Evolutionary conservation across 2,329 filamentous ascomycete genomes (phyloP).

Genomic region (Lachnellula suecica): DNA sequence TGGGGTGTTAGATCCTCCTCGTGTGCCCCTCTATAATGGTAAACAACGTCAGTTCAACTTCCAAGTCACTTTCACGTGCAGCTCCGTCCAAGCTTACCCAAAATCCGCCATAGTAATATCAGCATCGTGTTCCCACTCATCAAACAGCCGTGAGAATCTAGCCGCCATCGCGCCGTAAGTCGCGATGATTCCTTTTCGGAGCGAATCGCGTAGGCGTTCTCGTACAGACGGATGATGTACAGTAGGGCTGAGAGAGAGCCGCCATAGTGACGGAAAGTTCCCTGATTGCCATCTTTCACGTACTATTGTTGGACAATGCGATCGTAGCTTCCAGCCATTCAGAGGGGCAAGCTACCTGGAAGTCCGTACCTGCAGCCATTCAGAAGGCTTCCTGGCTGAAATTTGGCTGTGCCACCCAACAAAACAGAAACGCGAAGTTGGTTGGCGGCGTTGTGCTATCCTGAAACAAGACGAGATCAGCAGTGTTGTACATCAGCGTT

Average conservation of each 20-base stretch:
- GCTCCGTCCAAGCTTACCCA: slow-evolving; percentile 4
- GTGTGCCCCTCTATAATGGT: too few relatives aligned
- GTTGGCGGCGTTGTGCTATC: background rate
- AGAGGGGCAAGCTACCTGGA: background rate
- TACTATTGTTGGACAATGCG: background rate
- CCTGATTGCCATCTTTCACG: too few relatives aligned
- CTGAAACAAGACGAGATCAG: background rate
- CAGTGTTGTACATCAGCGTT: background rate
- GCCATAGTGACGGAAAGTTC: too few relatives aligned
- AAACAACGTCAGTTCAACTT: background rate
- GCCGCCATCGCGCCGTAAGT: slow-evolving; percentile 2
- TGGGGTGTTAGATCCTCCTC: background rate
- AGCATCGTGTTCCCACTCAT: slow-evolving; percentile 12
- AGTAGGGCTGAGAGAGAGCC: too few relatives aligned
- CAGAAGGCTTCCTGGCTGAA: too few relatives aligned
- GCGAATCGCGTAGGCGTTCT: background rate
- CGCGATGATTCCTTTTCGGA: background rate
- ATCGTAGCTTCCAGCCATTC: background rate
- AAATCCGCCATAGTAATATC: slow-evolving; percentile 15
- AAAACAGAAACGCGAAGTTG: background rate
- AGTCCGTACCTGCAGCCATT: too few relatives aligned
- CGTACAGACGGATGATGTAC: too few relatives aligned
- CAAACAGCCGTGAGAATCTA: slow-evolving; percentile 9
- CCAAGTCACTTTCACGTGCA: too few relatives aligned
- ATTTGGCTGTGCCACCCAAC: background rate